A percentile compares a stretch with the other conserved stretches of the same genome.
Conservation (phyloP, 2,329 filamentous ascomycete genomes). For the Stagonosporopsis vannaccii region DNA sequence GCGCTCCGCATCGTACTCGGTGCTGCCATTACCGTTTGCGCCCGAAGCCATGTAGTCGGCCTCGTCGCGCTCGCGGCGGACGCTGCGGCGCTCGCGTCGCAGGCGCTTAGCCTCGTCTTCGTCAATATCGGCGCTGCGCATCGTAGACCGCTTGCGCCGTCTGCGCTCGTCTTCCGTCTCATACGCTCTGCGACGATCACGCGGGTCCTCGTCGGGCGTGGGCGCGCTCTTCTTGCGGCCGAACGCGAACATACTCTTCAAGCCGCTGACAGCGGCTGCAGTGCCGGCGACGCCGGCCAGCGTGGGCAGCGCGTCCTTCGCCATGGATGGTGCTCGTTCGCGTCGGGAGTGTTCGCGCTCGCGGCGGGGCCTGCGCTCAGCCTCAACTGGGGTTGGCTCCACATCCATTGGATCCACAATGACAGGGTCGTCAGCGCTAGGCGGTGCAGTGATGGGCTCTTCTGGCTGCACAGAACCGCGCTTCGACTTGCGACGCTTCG, state of each 20-base stretch:
- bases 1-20: slow-evolving; percentile 44
- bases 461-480: slow-evolving; percentile 47
- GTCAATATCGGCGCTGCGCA: slow-evolving; percentile 37
- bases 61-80: slow-evolving; percentile 40
- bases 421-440: slow-evolving; percentile 54
- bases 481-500: slow-evolving; percentile 53
- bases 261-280: slow-evolving; percentile 57
- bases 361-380: slow-evolving; percentile 52
- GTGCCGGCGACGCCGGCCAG: slow-evolving; percentile 40
- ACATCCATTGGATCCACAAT: slow-evolving; percentile 50
- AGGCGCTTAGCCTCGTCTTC: slow-evolving; percentile 49
- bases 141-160: slow-evolving; percentile 49
- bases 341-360: slow-evolving; percentile 46
- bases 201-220: slow-evolving; percentile 36
- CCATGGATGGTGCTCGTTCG: slow-evolving; percentile 66
- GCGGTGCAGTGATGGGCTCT: slow-evolving; percentile 46
- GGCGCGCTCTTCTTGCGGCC: slow-evolving; percentile 44
- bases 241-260: slow-evolving; percentile 62
- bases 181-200: slow-evolving; percentile 45
- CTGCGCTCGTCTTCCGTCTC: slow-evolving; percentile 48
- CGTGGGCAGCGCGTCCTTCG: slow-evolving; percentile 60
- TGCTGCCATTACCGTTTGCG: slow-evolving; percentile 38
- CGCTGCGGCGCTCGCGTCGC: slow-evolving; percentile 47
- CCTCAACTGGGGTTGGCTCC: slow-evolving; percentile 56
- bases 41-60: slow-evolving; percentile 37